These are phyloP conservation scores for Pichia ethanolica DNA, from an alignment of 805 yeast genomes.

Conservation along the genomic window DNA sequence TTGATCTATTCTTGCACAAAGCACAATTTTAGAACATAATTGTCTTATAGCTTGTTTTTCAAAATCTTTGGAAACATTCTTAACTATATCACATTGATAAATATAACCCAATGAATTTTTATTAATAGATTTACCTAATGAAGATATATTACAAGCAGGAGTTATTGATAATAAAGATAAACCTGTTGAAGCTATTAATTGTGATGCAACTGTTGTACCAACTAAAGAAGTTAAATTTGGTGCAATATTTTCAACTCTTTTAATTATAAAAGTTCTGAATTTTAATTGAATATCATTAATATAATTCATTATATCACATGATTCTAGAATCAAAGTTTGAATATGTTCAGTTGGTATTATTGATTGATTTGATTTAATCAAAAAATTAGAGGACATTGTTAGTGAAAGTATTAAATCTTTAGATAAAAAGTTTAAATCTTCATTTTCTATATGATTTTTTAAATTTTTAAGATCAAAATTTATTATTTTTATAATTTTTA, in stretches of 20 bases:
- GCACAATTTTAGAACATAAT: conserved; percentile 66
- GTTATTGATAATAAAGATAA: conserved; percentile 53
- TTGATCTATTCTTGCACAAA: conserved; percentile 77
- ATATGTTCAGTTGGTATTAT: neutral
- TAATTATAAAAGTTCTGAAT: conserved; percentile 49
- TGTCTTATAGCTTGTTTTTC: conserved; percentile 70
- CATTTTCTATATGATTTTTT: neutral
- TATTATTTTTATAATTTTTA: conserved; percentile 27
- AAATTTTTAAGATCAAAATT: conserved; percentile 1
- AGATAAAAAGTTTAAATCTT: conserved; percentile 38
- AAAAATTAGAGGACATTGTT: conserved; percentile 59
- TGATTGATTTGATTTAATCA: conserved; percentile 3
- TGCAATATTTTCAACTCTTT: conserved; percentile 51
- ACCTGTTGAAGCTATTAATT: conserved; percentile 67
- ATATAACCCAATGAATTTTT: conserved; percentile 51
- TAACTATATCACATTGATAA: conserved; percentile 53
- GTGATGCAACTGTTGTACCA: conserved; percentile 68
- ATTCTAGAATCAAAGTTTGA: conserved; percentile 17
- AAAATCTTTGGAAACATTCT: conserved; percentile 47
- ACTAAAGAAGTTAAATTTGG: conserved; percentile 74
- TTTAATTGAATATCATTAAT: conserved; percentile 36
- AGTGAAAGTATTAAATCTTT: conserved; percentile 65
- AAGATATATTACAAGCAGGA: conserved; percentile 80
- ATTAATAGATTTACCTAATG: conserved; percentile 50
- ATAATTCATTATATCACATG: conserved; percentile 41